These are phyloP conservation scores for Mycena chlorophos DNA, from an alignment of 768 basidiomycete genomes.

Conservation along the genomic window DNA sequence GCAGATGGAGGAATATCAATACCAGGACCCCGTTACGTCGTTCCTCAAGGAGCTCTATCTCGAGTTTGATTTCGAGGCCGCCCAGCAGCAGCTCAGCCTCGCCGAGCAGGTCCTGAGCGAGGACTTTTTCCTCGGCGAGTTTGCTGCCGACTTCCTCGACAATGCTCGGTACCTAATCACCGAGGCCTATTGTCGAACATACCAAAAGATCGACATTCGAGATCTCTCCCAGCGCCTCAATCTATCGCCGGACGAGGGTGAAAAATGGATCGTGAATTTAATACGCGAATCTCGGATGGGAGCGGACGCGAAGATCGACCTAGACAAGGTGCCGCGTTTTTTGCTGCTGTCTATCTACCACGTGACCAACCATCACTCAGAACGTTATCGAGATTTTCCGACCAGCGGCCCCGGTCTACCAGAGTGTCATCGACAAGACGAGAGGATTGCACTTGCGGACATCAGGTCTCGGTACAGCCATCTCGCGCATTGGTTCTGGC, in stretches of 20 bases:
- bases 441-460: slow-evolving; percentile 89
- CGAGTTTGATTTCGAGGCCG: slow-evolving; percentile 95
- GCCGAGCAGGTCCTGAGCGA: slow-evolving; percentile 83
- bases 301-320: slow-evolving; percentile 95
- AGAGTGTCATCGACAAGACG: slow-evolving; percentile 93
- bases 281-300: slow-evolving; percentile 97
- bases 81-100: slow-evolving; percentile 75
- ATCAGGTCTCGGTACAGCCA: slow-evolving; percentile 82
- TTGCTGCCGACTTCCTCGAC: slow-evolving; percentile 92
- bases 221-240: slow-evolving; percentile 93
- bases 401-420: slow-evolving; percentile 86
- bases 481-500: slow-evolving; percentile 36
- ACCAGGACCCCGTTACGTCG: slow-evolving; percentile 87
- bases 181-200: slow-evolving; percentile 97
- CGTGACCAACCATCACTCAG: slow-evolving; percentile 38
- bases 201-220: slow-evolving; percentile 86
- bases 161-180: slow-evolving; percentile 95
- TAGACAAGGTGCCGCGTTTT: slow-evolving; percentile 87
- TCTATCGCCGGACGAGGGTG: slow-evolving; percentile 91
- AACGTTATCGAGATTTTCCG: slow-evolving; percentile 96
- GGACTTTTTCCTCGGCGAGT: slow-evolving; percentile 93
- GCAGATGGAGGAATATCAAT: slow-evolving; percentile 95
- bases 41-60: slow-evolving; percentile 94
- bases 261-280: slow-evolving; percentile 99
- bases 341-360: background rate